Percentiles rank a stretch among this genome's conserved stretches.
Conservation (phyloP, 2,329 filamentous ascomycete genomes). For the Amphichorda felina region DNA sequence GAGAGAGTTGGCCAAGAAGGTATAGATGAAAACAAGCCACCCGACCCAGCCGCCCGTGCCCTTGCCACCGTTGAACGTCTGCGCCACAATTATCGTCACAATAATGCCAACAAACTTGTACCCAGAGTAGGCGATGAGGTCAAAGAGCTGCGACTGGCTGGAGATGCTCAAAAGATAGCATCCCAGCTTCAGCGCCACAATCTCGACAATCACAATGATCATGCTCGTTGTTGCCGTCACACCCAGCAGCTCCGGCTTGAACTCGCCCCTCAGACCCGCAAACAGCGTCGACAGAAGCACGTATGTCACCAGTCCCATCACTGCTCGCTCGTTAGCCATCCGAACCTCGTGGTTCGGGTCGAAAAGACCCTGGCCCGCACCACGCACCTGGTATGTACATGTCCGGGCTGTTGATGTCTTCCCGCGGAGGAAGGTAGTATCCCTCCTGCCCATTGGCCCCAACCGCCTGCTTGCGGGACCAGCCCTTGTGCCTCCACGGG, state of each 20-base stretch:
- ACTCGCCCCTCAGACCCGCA: slow-evolving; percentile 79
- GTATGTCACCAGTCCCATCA: slow-evolving; percentile 97
- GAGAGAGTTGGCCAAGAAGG: slow-evolving; percentile 86
- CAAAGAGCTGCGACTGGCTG: slow-evolving; percentile 85
- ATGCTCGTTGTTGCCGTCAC: slow-evolving; percentile 79
- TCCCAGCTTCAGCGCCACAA: slow-evolving; percentile 80
- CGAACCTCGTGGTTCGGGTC: background rate
- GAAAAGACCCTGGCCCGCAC: too few species aligned
- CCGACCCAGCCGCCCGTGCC: slow-evolving; percentile 81
- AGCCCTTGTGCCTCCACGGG: slow-evolving; percentile 94
- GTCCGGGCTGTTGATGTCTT: slow-evolving; percentile 95
- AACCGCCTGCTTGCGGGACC: slow-evolving; percentile 79
- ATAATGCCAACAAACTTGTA: slow-evolving; percentile 99
- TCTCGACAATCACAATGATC: slow-evolving; percentile 75
- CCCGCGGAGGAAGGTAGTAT: slow-evolving; percentile 80
- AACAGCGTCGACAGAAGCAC: slow-evolving; percentile 87
- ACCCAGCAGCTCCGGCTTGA: slow-evolving; percentile 87
- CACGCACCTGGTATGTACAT: slow-evolving; percentile 80
- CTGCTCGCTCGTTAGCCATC: slow-evolving; percentile 20
- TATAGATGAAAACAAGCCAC: slow-evolving; percentile 84
- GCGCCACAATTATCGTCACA: slow-evolving; percentile 67
- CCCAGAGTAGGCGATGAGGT: slow-evolving; percentile 89
- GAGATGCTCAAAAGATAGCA: slow-evolving; percentile 91
- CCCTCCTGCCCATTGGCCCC: slow-evolving; percentile 58
- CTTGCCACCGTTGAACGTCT: slow-evolving; percentile 64